A percentile compares a stretch with the other conserved stretches of the same genome.
Evolutionary conservation across 2,329 filamentous ascomycete species (phyloP).

Genomic region (Phyllosticta capitalensis): DNA sequence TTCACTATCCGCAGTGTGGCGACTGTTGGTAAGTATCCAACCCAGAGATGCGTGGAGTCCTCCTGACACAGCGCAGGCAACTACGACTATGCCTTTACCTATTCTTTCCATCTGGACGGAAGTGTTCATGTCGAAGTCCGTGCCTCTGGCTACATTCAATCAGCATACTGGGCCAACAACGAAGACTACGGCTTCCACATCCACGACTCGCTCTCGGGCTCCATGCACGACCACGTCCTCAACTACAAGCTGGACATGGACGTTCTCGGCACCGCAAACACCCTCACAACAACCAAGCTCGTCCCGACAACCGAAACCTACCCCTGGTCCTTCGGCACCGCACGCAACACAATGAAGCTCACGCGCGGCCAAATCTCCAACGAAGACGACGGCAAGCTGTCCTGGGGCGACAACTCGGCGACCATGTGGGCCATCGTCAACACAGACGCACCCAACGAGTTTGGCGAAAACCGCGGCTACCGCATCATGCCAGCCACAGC

Average conservation of each 20-base stretch:
- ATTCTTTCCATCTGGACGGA: slow-evolving; percentile 22
- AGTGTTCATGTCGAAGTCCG: slow-evolving; percentile 19
- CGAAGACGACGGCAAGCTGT: slow-evolving; percentile 30
- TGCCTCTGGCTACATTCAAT: slow-evolving; percentile 22
- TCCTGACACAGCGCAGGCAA: slow-evolving; percentile 12
- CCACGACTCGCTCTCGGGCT: slow-evolving; percentile 27
- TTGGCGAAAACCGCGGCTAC: slow-evolving; percentile 45
- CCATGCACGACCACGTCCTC: slow-evolving; percentile 31
- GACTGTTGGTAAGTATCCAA: slow-evolving; percentile 32
- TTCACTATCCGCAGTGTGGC: slow-evolving; percentile 39
- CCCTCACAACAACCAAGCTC: slow-evolving; percentile 24
- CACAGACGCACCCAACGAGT: slow-evolving; percentile 38
- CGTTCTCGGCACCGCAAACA: slow-evolving; percentile 27
- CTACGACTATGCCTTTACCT: slow-evolving; percentile 22
- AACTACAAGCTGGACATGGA: slow-evolving; percentile 35
- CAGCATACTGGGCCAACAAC: slow-evolving; percentile 19
- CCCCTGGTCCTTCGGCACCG: slow-evolving; percentile 40
- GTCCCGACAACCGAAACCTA: slow-evolving; percentile 28
- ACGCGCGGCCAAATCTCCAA: slow-evolving; percentile 30
- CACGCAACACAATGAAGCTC: slow-evolving; percentile 45
- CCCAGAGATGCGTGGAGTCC: slow-evolving; percentile 20
- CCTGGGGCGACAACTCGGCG: slow-evolving; percentile 41
- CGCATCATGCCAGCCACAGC: slow-evolving; percentile 26
- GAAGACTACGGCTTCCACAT: slow-evolving; percentile 31
- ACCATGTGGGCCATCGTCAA: slow-evolving; percentile 45